phyloP scores from a whole-genome alignment of 2,329 filamentous ascomycete species.

The Phialocephala sp. region DNA sequence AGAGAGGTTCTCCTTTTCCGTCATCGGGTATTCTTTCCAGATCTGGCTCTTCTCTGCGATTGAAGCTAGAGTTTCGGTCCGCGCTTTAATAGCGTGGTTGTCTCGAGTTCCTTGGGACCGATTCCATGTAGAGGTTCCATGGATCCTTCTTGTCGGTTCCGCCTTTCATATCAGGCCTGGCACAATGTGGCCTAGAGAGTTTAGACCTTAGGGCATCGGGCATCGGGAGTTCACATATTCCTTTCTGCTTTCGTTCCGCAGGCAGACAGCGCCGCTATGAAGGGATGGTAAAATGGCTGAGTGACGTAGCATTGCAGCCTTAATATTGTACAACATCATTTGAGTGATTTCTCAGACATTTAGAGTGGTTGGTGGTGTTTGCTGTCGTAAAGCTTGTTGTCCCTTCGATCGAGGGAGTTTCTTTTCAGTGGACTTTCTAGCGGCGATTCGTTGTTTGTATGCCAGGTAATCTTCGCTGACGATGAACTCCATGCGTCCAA shows the following conservation, averaged over 20 bases:
- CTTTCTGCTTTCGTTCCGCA: neutral
- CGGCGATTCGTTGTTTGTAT: constrained; percentile 13
- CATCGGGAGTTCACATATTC: neutral
- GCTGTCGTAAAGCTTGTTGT: neutral
- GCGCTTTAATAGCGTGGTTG: neutral
- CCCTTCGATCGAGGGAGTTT: constrained; percentile 22
- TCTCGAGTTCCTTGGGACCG: neutral
- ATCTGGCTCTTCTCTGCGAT: neutral
- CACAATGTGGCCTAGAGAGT: neutral
- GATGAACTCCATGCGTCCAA: constrained; percentile 18
- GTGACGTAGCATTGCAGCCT: neutral
- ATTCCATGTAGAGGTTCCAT: neutral
- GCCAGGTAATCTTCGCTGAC: constrained; percentile 19
- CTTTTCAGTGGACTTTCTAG: constrained; percentile 17
- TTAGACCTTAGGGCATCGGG: neutral
- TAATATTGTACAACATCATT: neutral
- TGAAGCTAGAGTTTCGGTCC: neutral
- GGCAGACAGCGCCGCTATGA: neutral
- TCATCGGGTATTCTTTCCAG: neutral
- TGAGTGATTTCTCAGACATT: neutral
- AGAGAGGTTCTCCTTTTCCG: neutral
- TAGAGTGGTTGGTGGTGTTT: neutral
- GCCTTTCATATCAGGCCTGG: neutral
- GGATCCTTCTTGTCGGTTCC: neutral
- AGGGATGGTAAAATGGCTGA: neutral